Percentiles rank a stretch among this genome's conserved stretches.
phyloP scores from a whole-genome alignment of 371 early-diverging fungal species.

The Smittium culicis region DNA sequence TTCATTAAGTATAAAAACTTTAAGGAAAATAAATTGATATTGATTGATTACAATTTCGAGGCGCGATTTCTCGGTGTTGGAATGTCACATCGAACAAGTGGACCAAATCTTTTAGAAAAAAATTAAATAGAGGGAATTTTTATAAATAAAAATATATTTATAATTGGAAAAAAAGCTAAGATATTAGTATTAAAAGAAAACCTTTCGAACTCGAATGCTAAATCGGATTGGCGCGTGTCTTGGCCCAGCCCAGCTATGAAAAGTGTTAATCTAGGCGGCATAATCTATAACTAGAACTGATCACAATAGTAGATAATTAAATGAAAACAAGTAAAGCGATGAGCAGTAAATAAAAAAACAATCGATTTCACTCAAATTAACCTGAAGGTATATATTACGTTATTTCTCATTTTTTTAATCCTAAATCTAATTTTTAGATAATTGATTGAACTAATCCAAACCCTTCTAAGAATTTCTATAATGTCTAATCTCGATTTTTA shows the following conservation, averaged over 20 bases:
- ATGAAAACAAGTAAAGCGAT: too few relatives aligned
- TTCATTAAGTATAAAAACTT: neutral
- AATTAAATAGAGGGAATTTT: neutral
- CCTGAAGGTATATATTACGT: neutral
- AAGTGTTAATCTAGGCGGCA: constrained; percentile 34
- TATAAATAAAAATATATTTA: neutral
- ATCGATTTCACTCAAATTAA: neutral
- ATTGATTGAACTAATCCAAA: too few relatives aligned
- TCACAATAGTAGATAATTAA: too few relatives aligned
- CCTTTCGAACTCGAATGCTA: constrained; percentile 52
- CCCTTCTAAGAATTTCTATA: too few relatives aligned
- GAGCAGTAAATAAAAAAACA: too few relatives aligned
- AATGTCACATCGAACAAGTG: constrained; percentile 53
- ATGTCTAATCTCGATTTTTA: too few relatives aligned
- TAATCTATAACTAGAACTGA: too few relatives aligned
- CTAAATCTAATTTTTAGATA: too few relatives aligned
- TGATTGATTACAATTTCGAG: constrained; percentile 30
- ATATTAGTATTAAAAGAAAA: constrained; percentile 21
- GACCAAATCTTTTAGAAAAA: constrained; percentile 38
- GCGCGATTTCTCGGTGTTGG: constrained; percentile 33
- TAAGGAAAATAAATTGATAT: constrained; percentile 6
- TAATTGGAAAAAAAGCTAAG: too few relatives aligned
- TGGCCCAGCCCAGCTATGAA: constrained; percentile 40
- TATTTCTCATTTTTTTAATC: too few relatives aligned
- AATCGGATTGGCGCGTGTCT: constrained; percentile 41